Percentiles rank a stretch among this genome's conserved stretches.
Conservation (phyloP, 495 filamentous ascomycete genomes). For the Sphaerosporella brunnea region DNA sequence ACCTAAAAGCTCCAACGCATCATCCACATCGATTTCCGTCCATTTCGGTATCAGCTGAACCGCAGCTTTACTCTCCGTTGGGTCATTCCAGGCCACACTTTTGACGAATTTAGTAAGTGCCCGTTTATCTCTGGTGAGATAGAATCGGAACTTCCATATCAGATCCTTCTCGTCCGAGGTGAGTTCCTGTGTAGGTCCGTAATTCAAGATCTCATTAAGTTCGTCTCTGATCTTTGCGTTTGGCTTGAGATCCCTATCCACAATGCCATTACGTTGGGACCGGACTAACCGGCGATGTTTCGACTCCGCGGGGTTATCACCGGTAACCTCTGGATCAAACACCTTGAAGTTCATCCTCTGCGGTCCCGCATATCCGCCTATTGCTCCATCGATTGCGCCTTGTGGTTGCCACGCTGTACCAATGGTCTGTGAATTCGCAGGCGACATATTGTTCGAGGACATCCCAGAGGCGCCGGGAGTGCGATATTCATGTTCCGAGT, state of each 20-base stretch:
- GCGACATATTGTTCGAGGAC: conserved; percentile 40
- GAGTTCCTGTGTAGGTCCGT: conserved; percentile 78
- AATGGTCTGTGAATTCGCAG: conserved; percentile 5
- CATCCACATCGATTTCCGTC: conserved; percentile 95
- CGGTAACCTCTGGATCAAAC: conserved; percentile 81
- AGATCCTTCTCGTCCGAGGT: conserved; percentile 83
- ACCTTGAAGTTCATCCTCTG: conserved; percentile 32
- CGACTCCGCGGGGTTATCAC: conserved; percentile 85
- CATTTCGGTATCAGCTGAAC: conserved; percentile 80
- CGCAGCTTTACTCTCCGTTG: conserved; percentile 69
- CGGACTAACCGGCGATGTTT: conserved; percentile 85
- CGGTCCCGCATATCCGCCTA: not conserved
- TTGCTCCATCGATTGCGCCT: not conserved
- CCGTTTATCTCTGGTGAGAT: conserved; percentile 78
- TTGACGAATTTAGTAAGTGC: conserved; percentile 96
- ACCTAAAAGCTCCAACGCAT: conserved; percentile 84
- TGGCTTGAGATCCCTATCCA: conserved; percentile 86
- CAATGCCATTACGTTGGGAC: conserved; percentile 76
- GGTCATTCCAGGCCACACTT: conserved; percentile 82
- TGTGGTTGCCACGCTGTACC: not conserved
- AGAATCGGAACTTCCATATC: conserved; percentile 91
- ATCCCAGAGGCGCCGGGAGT: conserved; percentile 34
- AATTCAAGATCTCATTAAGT: conserved; percentile 74
- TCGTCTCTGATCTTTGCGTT: conserved; percentile 95
- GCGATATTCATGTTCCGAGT: conserved; percentile 81